These are phyloP conservation scores for Lumnitzera littorea DNA, from an alignment of 345 rosid species.

Conservation along the genomic window DNA sequence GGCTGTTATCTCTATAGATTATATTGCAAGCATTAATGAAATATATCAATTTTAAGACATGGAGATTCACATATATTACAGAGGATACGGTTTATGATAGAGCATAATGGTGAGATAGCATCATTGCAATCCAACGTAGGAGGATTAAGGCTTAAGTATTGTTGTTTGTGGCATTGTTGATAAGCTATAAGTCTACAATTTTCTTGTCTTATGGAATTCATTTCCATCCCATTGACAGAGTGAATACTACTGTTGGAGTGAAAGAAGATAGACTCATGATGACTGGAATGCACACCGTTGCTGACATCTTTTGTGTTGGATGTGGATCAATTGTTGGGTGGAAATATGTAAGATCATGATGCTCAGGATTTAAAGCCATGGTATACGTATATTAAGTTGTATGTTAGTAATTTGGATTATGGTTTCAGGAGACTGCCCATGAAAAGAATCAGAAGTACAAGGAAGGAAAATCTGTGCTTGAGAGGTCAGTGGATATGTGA, in stretches of 20 bases:
- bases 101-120: too few species aligned
- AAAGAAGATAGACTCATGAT: conserved; percentile 78
- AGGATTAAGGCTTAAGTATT: too few species aligned
- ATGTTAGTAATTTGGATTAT: conserved; percentile 18
- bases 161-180: too few species aligned
- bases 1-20: too few species aligned
- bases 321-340: conserved; percentile 98
- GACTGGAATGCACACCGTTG: conserved; percentile 85
- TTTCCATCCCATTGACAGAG: conserved; percentile 42
- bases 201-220: too few species aligned
- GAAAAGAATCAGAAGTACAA: conserved; percentile 92
- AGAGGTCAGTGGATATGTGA: conserved; percentile 47
- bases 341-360: conserved; percentile 72
- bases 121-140: too few species aligned
- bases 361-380: background rate
- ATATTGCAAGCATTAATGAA: too few species aligned
- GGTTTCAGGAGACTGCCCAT: conserved; percentile 80
- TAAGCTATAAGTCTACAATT: too few species aligned
- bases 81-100: too few species aligned
- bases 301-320: conserved; percentile 88
- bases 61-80: too few species aligned
- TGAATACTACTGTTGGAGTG: conserved; percentile 62
- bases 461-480: conserved; percentile 69
- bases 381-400: conserved; percentile 8
- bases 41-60: too few species aligned